Base-by-base conservation (phyloP, 169 alveolate species). In the Theileria sp. region DNA sequence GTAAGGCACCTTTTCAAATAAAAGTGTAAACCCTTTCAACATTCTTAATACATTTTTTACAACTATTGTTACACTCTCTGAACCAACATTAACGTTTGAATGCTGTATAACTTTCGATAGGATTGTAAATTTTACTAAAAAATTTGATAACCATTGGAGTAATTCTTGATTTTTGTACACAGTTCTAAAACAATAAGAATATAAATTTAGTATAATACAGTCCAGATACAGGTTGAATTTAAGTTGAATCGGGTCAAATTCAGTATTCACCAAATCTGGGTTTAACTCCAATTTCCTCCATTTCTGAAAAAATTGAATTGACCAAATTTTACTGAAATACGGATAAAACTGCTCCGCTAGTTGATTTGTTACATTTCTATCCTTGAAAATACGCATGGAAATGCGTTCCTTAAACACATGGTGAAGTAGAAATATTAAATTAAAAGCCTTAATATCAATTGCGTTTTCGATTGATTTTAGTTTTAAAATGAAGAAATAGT, bases 401-500 rank as follows among this genome's bases (percentile, higher is more conserved):
- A 68, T 32, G 50, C 80, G 64, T 60, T 83, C 89, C 75, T 83
- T 83, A 56, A 83, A 77, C 4, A 83, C 72, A 28, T 83, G 89
- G 60, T 83, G 36, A 49, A 65, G 25, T 30, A 83, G 49, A 10
- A 83, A 28, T 23, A 83, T 70, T 5, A 32, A 21, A 44, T 83
- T 83, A 60, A 32, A 69, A 21, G 34, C 49, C 77, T 34, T 69
- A 32, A 50, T 5, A 10, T 67, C 60, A 26, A 21, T 30, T 67
- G 34, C 0, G 13, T 69, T 60, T 51, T 69, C 65, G 3, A 21
- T 19, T 15, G 25, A 21, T 30, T 36, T 74, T 36, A 83, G 60
- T 13, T 38, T 72, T 26, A 49, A 49, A 13, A 65, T 64, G 49
- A 83, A 21, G 49, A 60, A 36, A 9, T 83, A 75, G 50, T 83